Evolutionary conservation across 2,329 filamentous ascomycete species (phyloP), one percentile per base, ranked within the genome.

Genomic region (Monilinia polystroma): DNA sequence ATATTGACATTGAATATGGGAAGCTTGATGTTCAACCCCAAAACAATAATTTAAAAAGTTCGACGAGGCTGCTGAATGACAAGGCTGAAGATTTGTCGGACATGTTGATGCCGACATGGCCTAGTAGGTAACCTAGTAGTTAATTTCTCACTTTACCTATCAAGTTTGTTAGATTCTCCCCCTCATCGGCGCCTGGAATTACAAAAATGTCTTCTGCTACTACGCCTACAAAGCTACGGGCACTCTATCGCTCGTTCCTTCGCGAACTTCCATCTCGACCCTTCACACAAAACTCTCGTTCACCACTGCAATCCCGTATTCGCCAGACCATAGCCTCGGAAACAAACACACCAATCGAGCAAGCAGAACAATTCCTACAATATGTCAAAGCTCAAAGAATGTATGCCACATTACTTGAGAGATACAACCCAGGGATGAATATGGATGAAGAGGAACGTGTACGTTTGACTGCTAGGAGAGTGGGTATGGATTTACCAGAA

Each of bases 391-490:
- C 93, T n/a, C 95, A 99, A 81, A 84, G 93, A 63, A 86, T 86
- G 76, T 97, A 98, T 77, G 85, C 87, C 35, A 89, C 87, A 20
- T 80, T 98, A 54, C 78, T 98, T 49, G 93, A 97, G 79, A 85
- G 93, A 73, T 98, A 99, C 80, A 98, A 98, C 78, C 93, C 93
- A 0, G 93, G 93, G 23, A 92, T 96, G 87, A 86, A 87, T 72
- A 91, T 97, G 89, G 87, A 90, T 71, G 89, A 88, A 76, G 88
- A 96, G 79, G 93, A 98, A 81, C 84, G 91, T 68, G 88, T 97
- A 53, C 81, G 92, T 67, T 81, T 97, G 81, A 90, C 91, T 64
- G 95, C 95, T 11, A 83, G 92, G 79, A 86, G 91, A 76, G 93
- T 98, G 52, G 95, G 94, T 23, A 92, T 97, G 90, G 85, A 97